Conservation (phyloP, 2,329 filamentous ascomycete genomes). For the Colletotrichum sp. region DNA sequence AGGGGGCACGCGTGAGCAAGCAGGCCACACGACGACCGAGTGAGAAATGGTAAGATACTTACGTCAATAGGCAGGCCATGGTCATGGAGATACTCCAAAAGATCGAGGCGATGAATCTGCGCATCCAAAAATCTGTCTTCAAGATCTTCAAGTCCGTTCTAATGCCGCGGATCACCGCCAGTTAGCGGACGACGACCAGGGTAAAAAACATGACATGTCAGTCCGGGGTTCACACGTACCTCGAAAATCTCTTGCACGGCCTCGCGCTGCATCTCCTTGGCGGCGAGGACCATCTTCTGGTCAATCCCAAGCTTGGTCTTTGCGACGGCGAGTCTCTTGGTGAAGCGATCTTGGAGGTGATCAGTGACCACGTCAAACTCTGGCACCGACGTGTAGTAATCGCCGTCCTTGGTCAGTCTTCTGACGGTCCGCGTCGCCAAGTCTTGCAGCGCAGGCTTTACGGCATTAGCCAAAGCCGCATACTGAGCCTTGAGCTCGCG, state of each 20-base stretch:
- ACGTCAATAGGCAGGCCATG: slow-evolving; percentile 54
- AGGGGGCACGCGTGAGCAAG: slow-evolving; percentile 23
- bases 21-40: slow-evolving; percentile 11
- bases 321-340: slow-evolving; percentile 34
- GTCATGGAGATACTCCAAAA: slow-evolving; percentile 47
- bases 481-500: slow-evolving; percentile 71
- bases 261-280: slow-evolving; percentile 42
- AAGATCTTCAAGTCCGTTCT: slow-evolving; percentile 44
- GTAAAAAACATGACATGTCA: slow-evolving; percentile 22
- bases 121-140: slow-evolving; percentile 48
- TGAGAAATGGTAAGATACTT: slow-evolving; percentile 32
- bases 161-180: slow-evolving; percentile 16
- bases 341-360: slow-evolving; percentile 47
- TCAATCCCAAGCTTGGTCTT: slow-evolving; percentile 29
- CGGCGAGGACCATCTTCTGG: slow-evolving; percentile 34
- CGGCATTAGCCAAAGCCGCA: slow-evolving; percentile 63
- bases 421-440: slow-evolving; percentile 66
- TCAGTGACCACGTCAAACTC: slow-evolving; percentile 58
- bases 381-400: slow-evolving; percentile 55
- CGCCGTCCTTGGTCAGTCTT: slow-evolving; percentile 58
- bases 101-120: slow-evolving; percentile 50
- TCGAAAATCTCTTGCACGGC: slow-evolving; percentile 39
- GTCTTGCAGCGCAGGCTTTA: slow-evolving; percentile 71
- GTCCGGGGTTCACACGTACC: slow-evolving; percentile 36
- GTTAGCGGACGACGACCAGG: slow-evolving; percentile 9